Base-by-base conservation (phyloP, 106 monocot species). In the Apostasia shenzhenica region DNA sequence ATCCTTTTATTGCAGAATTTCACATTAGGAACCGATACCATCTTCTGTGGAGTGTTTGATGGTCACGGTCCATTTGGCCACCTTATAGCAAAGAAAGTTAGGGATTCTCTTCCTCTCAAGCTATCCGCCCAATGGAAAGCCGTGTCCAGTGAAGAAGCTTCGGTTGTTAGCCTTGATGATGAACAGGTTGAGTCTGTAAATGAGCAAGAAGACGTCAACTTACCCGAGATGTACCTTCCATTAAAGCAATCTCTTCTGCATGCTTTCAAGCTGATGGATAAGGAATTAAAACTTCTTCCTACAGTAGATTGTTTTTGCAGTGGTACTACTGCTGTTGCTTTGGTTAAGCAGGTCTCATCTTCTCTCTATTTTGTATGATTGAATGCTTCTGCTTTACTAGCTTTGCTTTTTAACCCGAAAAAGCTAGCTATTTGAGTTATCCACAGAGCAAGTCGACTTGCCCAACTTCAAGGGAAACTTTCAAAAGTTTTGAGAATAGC, bases 21-120 rank as follows among this genome's bases (percentile, higher is more conserved):
- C 50, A 57, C 66, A 47, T 84, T 78, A 67, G 79, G 72, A 72
- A 75, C 64, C 53, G 88, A 88, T 64, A 84, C 91, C 11, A 61
- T 88, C 26, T 91, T 91, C 62, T 91, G 91, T 72, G 91, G 91
- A 62, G 82, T 91, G 14, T 91, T 91, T 71, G 91, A 91, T 69
- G 91, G 91, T 55, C 91, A 91, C 41, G 91, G 91, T 46, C 87
- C 91, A 39, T 80, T 46, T 67, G 91, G 91, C 14, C 91, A 91
- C 74, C 67, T 91, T 78, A 82, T 91, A 43, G 84, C 91, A 6
- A 80, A 59, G 69, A 88, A 82, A 84, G 88, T 91, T 40, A 82
- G 91, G 83, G 87, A 91, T 71, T 71, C 81, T 43, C 86, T 93
- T 72, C 93, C 93, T 80, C 53, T 80, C 5, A 89, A 86, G 72